These are phyloP conservation scores for Biancaea sappan DNA, from an alignment of 306 rosid genomes.

Conservation along the genomic window DNA sequence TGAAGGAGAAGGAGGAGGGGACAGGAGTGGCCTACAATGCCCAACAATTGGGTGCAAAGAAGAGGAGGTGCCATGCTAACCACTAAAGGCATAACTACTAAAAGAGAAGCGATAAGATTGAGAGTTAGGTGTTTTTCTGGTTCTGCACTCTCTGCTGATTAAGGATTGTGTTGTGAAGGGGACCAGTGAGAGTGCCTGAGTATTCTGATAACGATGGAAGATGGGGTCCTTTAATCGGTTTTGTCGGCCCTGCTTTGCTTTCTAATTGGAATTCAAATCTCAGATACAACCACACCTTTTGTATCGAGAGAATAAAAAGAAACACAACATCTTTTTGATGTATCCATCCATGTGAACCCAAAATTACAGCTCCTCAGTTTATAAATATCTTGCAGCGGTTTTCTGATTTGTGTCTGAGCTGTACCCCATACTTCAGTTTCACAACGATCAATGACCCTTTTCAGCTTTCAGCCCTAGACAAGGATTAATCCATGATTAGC, in stretches of 20 bases:
- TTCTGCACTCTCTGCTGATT: constrained; percentile 45
- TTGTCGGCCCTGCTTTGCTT: constrained; percentile 35
- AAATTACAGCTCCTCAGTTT: constrained; percentile 29
- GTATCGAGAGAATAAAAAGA: constrained; percentile 6
- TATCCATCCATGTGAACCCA: constrained; percentile 37
- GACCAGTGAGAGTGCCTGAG: constrained; percentile 36
- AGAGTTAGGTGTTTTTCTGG: constrained; percentile 76
- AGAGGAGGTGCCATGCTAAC: constrained; percentile 56
- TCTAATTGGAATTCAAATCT: constrained; percentile 27
- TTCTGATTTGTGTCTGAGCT: constrained; percentile 52
- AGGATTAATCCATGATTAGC: constrained; percentile 61
- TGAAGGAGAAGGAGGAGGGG: constrained; percentile 30
- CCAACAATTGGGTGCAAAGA: constrained; percentile 48
- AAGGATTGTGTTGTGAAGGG: constrained; percentile 22
- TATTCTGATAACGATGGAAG: constrained; percentile 41
- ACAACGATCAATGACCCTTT: constrained; percentile 40
- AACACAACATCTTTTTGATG: not conserved
- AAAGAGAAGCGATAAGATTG: constrained; percentile 54
- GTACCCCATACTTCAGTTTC: constrained; percentile 46
- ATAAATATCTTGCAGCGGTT: not conserved
- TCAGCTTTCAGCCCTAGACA: constrained; percentile 34
- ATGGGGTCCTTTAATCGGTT: constrained; percentile 52
- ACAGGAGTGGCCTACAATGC: constrained; percentile 60
- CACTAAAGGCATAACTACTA: constrained; percentile 71
- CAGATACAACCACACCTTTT: not conserved